Evolutionary conservation across 2,329 filamentous ascomycete genomes (phyloP), one percentile per base, ranked within the genome.

Genomic region (Botrytis pseudocinerea): DNA sequence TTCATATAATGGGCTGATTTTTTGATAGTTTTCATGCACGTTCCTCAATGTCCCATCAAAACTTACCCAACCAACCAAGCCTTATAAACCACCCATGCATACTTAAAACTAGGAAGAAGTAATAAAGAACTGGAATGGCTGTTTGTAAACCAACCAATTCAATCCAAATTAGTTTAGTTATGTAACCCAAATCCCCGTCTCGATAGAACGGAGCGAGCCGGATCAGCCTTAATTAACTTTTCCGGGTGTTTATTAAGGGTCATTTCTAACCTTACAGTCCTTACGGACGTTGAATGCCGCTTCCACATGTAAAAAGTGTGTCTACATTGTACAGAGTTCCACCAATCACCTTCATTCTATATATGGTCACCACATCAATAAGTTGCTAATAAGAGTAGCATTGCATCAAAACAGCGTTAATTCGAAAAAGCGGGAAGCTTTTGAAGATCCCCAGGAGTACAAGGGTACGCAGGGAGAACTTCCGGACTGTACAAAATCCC

Each of bases 1-100:
- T 32, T 64, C 42, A 28, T 64, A 64, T 51, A 71, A 18, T 71
- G 69, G 60, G 32, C 69, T 71, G 69, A 71, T 71, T 71, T 57
- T 54, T 16, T 4, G 5, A 57, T 42, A 57, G 48, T 65, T 71
- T 40, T 71, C 59, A 71, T 71, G 69, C 59, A 71, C 35, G 44
- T 51, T 62, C n/a, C n/a, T 32, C 54, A 48, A 48, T 38, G 51
- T 57, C 16, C 51, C 51, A 57, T 28, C 48, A 20, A 42, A 42
- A 40, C 65, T 28, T 42, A 40, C 18, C 18, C 38, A 68, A n/a
- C 48, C 22, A 32, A 38, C n/a, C 32, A 69, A 28, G 22, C 14
- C 61, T 63, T 63, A 32, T n/a, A 32, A 46, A 20, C 61, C 40
- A 32, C 61, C 8, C 61, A 46, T 64, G 40, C 40, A 63, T 44